Base-by-base conservation (phyloP, 306 rosid species). In the Lathyrus tuberosus region DNA sequence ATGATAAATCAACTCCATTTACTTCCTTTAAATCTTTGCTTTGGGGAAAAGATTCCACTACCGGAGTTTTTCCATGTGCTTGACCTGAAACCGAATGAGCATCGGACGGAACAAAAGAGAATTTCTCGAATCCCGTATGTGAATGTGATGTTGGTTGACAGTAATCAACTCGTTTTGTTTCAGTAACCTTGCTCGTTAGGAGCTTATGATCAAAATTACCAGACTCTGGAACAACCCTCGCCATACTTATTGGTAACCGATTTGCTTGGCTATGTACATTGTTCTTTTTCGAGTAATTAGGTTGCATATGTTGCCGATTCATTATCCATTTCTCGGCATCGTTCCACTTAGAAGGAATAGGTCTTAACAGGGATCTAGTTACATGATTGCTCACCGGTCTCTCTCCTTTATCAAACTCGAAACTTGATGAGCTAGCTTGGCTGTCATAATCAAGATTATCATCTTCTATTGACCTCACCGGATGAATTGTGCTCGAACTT, bases 281-380 rank as follows among this genome's bases (percentile, higher is more conserved):
- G 61, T 75, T 79, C 85, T 83, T 93, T 70, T 91, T 92, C 1
- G 65, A 73, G 71, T 75, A 28, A 63, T 76, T 71, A 4, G 72
- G 70, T 60, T 82, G 96, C 3, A 60, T 70, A 37, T 62, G 79
- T 62, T 88, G 94, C 85, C 91, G 84, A 63, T 56, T 88, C 88
- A 93, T 80, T 76, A 93, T 90, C 98, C 98, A 90, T 77, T 93
- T 93, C 79, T 90, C 98, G 0, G 98, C 98, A 69, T 93, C 98
- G 2, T 93, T 88, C 98, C 98, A 93, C 85, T 93, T 93, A 0
- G 96, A 93, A 33, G 98, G 84, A 61, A 93, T 87, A 2, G 97
- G 96, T 62, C 96, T 86, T 59, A 88, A 76, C 1, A 88, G 71
- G 3, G 90, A 80, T 71, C 96, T 81, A 57, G 87, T 41, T 11